These are phyloP conservation scores for Seiridium cupressi DNA, from an alignment of 2,329 filamentous ascomycete genomes.

Conservation along the genomic window DNA sequence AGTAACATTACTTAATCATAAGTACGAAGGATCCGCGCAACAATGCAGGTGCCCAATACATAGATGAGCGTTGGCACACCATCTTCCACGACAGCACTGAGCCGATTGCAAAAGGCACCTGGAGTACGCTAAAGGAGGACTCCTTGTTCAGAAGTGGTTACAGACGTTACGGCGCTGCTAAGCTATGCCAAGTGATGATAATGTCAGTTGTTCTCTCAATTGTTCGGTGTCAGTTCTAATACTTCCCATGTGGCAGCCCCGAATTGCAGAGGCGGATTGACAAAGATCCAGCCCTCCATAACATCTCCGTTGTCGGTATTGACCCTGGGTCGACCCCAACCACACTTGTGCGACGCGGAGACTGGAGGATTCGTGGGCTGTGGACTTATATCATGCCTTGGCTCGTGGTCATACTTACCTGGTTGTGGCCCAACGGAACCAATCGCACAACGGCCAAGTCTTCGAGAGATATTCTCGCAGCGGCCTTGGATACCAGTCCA, in stretches of 20 bases:
- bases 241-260: conserved; percentile 9
- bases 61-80: conserved; percentile 20
- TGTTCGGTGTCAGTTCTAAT: neutral
- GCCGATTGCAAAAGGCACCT: conserved; percentile 22
- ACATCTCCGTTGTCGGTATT: conserved; percentile 27
- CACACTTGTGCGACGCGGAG: neutral
- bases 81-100: conserved; percentile 20
- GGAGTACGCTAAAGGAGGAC: conserved; percentile 20
- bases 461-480: conserved; percentile 21
- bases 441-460: conserved; percentile 24
- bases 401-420: conserved; percentile 6
- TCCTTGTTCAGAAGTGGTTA: conserved; percentile 17
- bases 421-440: conserved; percentile 21
- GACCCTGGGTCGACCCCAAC: conserved; percentile 33
- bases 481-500: conserved; percentile 21
- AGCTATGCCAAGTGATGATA: conserved; percentile 31
- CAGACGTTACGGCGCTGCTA: conserved; percentile 30
- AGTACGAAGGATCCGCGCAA: neutral
- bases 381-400: neutral
- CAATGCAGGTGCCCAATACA: conserved; percentile 12
- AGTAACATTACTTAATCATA: neutral
- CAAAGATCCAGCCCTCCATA: conserved; percentile 21
- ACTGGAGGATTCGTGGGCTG: neutral
- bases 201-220: conserved; percentile 8
- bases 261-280: conserved; percentile 27